These are phyloP conservation scores for Metschnikowia santaceciliae DNA, from an alignment of 805 yeast genomes.

Conservation along the genomic window DNA sequence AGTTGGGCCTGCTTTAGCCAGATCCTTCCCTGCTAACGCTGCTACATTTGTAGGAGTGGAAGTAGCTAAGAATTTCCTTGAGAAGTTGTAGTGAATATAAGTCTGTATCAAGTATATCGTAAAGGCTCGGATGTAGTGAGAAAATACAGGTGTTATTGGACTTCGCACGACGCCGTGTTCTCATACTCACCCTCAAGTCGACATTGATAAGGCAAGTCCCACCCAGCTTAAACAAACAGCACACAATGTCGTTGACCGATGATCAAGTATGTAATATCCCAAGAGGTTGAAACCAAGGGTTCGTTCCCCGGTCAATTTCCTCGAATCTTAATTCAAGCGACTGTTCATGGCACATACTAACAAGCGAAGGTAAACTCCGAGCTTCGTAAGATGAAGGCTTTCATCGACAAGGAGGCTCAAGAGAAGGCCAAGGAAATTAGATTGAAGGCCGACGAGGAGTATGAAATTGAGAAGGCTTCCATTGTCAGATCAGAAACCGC, in stretches of 20 bases:
- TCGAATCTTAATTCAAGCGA: background rate
- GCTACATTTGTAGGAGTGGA: slow-evolving; percentile 97
- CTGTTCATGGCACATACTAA: background rate
- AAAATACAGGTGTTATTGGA: slow-evolving; percentile 9
- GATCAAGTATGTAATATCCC: slow-evolving; percentile 24
- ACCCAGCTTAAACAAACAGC: slow-evolving; percentile 8
- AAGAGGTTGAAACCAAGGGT: background rate
- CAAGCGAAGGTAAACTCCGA: slow-evolving; percentile 77
- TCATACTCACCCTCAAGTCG: slow-evolving; percentile 22
- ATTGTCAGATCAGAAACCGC: slow-evolving; percentile 91
- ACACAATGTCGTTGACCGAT: slow-evolving; percentile 28
- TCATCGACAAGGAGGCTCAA: slow-evolving; percentile 98
- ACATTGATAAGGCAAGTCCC: slow-evolving; percentile 13
- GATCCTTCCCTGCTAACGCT: slow-evolving; percentile 99
- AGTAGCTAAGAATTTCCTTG: slow-evolving; percentile 50
- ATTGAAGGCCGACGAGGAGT: slow-evolving; percentile 97
- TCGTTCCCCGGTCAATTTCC: background rate
- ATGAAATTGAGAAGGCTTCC: slow-evolving; percentile 94
- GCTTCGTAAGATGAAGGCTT: slow-evolving; percentile 95
- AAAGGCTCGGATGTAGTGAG: background rate
- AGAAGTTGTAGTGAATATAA: slow-evolving; percentile 21
- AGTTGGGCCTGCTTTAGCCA: slow-evolving; percentile 86
- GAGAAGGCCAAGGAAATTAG: slow-evolving; percentile 96
- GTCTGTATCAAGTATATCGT: background rate
- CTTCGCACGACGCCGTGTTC: slow-evolving; percentile 15